A percentile compares a stretch with the other conserved stretches of the same genome.
phyloP scores from a whole-genome alignment of 2,329 filamentous ascomycete species.

The Pseudogymnoascus sp. region DNA sequence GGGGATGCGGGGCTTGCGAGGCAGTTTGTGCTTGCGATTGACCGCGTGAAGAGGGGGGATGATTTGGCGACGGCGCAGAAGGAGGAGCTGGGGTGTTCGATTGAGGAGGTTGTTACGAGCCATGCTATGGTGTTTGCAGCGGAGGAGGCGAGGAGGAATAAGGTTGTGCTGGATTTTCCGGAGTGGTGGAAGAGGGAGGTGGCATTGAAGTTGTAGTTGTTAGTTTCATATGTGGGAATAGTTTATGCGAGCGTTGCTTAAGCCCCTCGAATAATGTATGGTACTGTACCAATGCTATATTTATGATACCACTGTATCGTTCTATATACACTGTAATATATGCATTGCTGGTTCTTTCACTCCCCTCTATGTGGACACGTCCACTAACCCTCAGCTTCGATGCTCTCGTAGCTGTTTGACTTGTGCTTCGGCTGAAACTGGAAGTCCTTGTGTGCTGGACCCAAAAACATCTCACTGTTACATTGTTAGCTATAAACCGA shows the following conservation, averaged over 20 bases:
- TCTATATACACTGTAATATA: neutral
- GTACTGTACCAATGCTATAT: neutral
- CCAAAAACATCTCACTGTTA: conserved; percentile 89
- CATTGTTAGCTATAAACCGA: conserved; percentile 13
- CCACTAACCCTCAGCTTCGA: conserved; percentile 62
- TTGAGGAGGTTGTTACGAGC: conserved; percentile 82
- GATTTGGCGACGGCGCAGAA: conserved; percentile 64
- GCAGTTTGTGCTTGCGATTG: conserved; percentile 77
- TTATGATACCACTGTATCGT: neutral
- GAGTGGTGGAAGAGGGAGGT: conserved; percentile 63
- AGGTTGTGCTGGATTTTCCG: conserved; percentile 66
- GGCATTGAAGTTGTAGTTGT: neutral
- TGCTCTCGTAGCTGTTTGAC: conserved; percentile 73
- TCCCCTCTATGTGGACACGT: neutral
- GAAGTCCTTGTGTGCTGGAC: conserved; percentile 82
- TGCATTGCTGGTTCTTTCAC: neutral
- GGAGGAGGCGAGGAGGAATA: conserved; percentile 69
- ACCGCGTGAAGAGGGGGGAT: conserved; percentile 68
- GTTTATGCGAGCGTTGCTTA: neutral
- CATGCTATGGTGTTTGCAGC: conserved; percentile 93
- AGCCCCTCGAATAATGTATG: too few species aligned
- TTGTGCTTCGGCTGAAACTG: conserved; percentile 97
- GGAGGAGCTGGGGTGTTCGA: conserved; percentile 68
- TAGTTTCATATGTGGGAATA: neutral
- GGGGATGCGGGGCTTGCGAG: conserved; percentile 73